Percentiles rank a stretch among this genome's conserved stretches.
phyloP scores from a whole-genome alignment of 2,329 filamentous ascomycete genomes.

The Colletotrichum lentis region DNA sequence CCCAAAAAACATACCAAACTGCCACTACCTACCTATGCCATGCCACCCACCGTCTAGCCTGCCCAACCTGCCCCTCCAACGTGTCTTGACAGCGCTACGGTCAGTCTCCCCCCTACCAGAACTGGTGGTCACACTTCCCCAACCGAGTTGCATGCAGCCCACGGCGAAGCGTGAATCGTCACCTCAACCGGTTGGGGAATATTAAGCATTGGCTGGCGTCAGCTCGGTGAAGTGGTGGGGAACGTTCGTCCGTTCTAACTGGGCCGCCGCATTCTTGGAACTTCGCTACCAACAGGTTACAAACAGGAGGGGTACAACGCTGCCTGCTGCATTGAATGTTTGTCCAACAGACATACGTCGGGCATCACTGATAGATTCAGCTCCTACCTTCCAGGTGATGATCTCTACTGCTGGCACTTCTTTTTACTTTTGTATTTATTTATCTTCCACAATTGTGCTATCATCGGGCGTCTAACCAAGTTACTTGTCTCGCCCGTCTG shows the following conservation, averaged over 20 bases:
- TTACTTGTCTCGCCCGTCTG: neutral
- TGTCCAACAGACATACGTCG: conserved; percentile 31
- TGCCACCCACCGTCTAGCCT: neutral
- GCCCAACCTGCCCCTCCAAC: conserved; percentile 4
- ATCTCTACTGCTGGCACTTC: conserved; percentile 19
- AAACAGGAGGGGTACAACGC: conserved; percentile 3
- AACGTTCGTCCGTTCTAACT: conserved; percentile 19
- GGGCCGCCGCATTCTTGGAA: conserved; percentile 26
- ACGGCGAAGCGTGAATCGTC: conserved; percentile 3
- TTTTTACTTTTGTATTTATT: neutral
- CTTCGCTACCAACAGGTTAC: neutral
- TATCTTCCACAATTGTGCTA: neutral
- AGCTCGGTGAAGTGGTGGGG: conserved; percentile 36
- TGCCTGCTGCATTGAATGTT: neutral
- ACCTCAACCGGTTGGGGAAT: neutral
- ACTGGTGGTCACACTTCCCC: conserved; percentile 5
- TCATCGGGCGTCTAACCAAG: neutral
- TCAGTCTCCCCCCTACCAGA: neutral
- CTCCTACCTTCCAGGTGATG: conserved; percentile 19
- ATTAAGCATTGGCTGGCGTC: conserved; percentile 26
- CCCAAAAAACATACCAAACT: conserved; percentile 11
- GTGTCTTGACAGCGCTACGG: neutral
- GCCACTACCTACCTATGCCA: conserved; percentile 1
- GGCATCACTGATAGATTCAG: conserved; percentile 16
- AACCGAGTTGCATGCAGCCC: conserved; percentile 7